Evolutionary conservation across 1,284 basidiomycete genomes (phyloP).

Genomic region (Moniliophthora roreri): DNA sequence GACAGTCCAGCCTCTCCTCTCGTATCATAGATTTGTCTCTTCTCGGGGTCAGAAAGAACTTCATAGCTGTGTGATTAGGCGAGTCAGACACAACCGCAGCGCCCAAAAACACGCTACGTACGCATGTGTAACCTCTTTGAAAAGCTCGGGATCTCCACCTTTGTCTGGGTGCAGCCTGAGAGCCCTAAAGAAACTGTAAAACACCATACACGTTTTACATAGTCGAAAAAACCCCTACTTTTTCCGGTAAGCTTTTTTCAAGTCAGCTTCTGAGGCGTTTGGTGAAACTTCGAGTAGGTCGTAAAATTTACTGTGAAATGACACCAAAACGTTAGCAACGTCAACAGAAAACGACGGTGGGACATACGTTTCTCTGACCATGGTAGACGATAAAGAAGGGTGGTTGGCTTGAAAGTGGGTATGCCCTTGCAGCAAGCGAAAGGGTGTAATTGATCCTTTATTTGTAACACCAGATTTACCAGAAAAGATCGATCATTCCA

Average conservation of each 20-base stretch:
- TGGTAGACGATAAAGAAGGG: conserved; percentile 28
- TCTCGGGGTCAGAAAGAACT: conserved; percentile 88
- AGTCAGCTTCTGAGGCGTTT: conserved; percentile 75
- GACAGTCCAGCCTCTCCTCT: conserved; percentile 92
- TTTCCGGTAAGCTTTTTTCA: conserved; percentile 96
- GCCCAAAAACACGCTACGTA: conserved; percentile 40
- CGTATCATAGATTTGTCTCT: conserved; percentile 86
- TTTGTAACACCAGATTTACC: background rate
- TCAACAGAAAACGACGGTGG: conserved; percentile 5
- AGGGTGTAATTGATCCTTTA: background rate
- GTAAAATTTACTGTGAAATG: conserved; percentile 74
- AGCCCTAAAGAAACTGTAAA: conserved; percentile 52
- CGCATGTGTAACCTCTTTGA: conserved; percentile 98
- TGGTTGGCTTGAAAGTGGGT: conserved; percentile 21
- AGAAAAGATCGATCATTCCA: conserved; percentile 36
- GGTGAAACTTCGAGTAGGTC: conserved; percentile 84
- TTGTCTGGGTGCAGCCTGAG: conserved; percentile 93
- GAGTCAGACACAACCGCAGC: conserved; percentile 5
- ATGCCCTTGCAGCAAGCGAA: conserved; percentile 10
- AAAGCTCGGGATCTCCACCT: conserved; percentile 94
- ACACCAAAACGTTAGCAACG: background rate
- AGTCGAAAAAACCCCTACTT: conserved; percentile 51
- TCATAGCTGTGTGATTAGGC: conserved; percentile 68
- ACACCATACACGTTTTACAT: conserved; percentile 8
- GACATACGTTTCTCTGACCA: conserved; percentile 72